These are phyloP conservation scores for Apiotrichum laibachii DNA, from an alignment of 1,284 basidiomycete genomes.

Conservation along the genomic window DNA sequence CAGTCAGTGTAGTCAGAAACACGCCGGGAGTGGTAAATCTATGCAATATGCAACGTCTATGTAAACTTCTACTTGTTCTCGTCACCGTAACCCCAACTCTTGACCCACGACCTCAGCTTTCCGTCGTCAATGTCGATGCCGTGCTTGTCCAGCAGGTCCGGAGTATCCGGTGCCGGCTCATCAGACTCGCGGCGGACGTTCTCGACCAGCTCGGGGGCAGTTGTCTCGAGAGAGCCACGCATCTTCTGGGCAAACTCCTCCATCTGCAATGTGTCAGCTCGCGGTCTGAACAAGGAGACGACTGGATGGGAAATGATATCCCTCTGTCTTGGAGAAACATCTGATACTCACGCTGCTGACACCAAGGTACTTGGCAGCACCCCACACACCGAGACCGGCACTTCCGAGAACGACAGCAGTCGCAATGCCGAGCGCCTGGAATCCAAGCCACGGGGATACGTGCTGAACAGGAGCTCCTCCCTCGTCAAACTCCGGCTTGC, in stretches of 20 bases:
- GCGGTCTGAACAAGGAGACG: too few relatives aligned
- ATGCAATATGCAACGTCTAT: background rate
- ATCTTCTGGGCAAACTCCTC: slow-evolving; percentile 35
- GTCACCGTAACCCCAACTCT: slow-evolving; percentile 13
- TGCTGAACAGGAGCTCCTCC: slow-evolving; percentile 18
- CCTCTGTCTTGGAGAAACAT: too few relatives aligned
- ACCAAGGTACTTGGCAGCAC: slow-evolving; percentile 37
- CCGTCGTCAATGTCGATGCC: slow-evolving; percentile 19
- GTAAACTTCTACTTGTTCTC: slow-evolving; percentile 2
- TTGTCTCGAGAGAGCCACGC: slow-evolving; percentile 28
- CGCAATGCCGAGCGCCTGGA: slow-evolving; percentile 43
- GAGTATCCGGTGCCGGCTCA: slow-evolving; percentile 5
- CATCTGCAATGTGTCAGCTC: slow-evolving; percentile 27
- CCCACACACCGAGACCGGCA: slow-evolving; percentile 37
- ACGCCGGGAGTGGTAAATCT: background rate
- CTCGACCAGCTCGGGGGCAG: slow-evolving; percentile 27
- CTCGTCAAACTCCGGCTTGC: slow-evolving; percentile 17
- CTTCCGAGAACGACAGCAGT: slow-evolving; percentile 39
- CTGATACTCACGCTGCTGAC: slow-evolving; percentile 37
- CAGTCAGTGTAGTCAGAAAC: too few relatives aligned
- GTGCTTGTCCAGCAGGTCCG: slow-evolving; percentile 11
- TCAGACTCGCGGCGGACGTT: slow-evolving; percentile 17
- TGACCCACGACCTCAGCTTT: slow-evolving; percentile 18
- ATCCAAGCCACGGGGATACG: slow-evolving; percentile 26
- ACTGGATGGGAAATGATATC: too few relatives aligned